phyloP scores from a whole-genome alignment of 768 basidiomycete species.

The Leccinellum luteum region DNA sequence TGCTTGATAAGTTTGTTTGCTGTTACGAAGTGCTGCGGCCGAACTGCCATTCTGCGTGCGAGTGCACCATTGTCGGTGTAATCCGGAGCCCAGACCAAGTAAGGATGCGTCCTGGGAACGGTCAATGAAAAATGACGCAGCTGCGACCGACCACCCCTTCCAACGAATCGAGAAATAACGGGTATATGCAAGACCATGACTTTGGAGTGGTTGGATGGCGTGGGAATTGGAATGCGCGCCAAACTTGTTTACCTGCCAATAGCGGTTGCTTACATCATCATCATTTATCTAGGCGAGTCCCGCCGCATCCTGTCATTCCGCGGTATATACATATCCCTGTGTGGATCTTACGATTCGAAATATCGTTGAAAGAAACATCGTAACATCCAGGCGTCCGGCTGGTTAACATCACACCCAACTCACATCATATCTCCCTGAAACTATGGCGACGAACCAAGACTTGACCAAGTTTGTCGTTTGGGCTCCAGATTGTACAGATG shows the following conservation, averaged over 20 bases:
- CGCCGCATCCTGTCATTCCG: background rate
- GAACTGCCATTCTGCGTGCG: conserved; percentile 54
- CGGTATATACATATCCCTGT: background rate
- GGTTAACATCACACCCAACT: background rate
- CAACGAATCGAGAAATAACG: background rate
- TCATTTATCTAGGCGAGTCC: background rate
- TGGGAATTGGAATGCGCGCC: background rate
- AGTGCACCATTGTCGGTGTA: conserved; percentile 56
- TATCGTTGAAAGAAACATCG: background rate
- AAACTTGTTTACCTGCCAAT: conserved; percentile 13
- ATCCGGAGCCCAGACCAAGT: conserved; percentile 66
- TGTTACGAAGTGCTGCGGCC: conserved; percentile 48
- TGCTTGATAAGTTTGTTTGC: conserved; percentile 40
- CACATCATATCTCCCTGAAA: background rate
- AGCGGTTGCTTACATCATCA: background rate
- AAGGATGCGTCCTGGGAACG: conserved; percentile 9
- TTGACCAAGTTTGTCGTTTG: conserved; percentile 50
- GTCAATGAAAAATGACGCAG: conserved; percentile 14
- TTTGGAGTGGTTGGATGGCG: background rate
- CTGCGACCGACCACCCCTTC: background rate
- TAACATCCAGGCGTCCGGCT: background rate
- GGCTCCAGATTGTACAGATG: conserved; percentile 62
- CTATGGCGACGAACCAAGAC: conserved; percentile 18
- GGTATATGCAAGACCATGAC: background rate
- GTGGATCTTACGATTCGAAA: background rate